A percentile compares a stretch with the other conserved stretches of the same genome.
Evolutionary conservation across 495 filamentous ascomycete species (phyloP).

Genomic region (Astrothelium macrocarpum): DNA sequence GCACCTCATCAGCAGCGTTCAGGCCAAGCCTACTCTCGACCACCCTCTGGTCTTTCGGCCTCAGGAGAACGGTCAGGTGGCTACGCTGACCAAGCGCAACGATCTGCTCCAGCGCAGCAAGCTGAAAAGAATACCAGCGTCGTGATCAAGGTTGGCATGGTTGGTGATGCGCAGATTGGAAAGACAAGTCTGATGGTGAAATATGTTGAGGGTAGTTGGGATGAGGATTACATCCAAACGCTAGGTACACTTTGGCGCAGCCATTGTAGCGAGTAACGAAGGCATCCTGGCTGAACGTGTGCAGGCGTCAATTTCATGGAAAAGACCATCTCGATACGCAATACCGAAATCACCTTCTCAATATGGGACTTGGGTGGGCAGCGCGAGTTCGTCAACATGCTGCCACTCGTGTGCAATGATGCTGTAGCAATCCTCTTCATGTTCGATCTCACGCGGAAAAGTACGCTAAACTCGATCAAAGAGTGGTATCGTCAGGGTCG

Average conservation of each 20-base stretch:
- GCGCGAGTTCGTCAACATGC: constrained; percentile 98
- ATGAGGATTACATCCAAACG: constrained; percentile 99
- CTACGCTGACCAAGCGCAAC: constrained; percentile 28
- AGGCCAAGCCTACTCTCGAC: constrained; percentile 18
- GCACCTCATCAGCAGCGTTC: constrained; percentile 21
- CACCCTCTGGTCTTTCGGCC: constrained; percentile 15
- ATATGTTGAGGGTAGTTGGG: constrained; percentile 98
- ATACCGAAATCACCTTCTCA: constrained; percentile 99
- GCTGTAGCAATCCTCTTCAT: constrained; percentile 98
- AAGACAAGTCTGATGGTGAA: constrained; percentile 99
- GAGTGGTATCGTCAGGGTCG: constrained; percentile 98
- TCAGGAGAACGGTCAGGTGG: constrained; percentile 14
- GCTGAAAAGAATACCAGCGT: constrained; percentile 66
- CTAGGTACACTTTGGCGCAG: constrained; percentile 49
- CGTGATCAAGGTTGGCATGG: constrained; percentile 99
- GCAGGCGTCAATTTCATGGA: constrained; percentile 98
- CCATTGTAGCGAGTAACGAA: constrained; percentile 8
- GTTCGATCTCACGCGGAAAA: constrained; percentile 97
- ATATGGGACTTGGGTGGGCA: constrained; percentile 99
- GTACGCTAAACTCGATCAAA: constrained; percentile 96
- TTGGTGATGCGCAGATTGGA: constrained; percentile 96
- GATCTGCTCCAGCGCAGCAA: constrained; percentile 27
- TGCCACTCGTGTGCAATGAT: constrained; percentile 96
- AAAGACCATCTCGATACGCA: constrained; percentile 97
- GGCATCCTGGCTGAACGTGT: neutral